Percentiles rank a stretch among this genome's conserved stretches.
Evolutionary conservation across 2,329 filamentous ascomycete genomes (phyloP).

Genomic region (Fusarium mundagurra): DNA sequence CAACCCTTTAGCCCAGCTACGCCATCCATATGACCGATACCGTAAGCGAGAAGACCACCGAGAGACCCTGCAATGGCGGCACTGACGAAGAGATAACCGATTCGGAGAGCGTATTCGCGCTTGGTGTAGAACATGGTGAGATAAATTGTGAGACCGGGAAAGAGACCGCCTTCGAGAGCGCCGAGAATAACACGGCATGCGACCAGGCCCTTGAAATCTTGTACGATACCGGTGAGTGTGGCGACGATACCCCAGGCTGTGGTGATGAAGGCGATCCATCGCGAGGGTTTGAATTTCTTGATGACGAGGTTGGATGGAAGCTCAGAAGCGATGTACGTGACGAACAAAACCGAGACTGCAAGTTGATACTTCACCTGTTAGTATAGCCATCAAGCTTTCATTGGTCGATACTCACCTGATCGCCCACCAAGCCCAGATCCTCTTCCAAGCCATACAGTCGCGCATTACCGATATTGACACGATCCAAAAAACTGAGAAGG

Average conservation of each 20-base stretch:
- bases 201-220: constrained; percentile 46
- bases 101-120: constrained; percentile 39
- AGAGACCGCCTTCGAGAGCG: constrained; percentile 57
- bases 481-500: constrained; percentile 51
- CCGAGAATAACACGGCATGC: constrained; percentile 57
- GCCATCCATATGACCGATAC: constrained; percentile 48
- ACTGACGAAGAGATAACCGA: constrained; percentile 42
- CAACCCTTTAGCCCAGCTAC: constrained; percentile 32
- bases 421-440: constrained; percentile 65
- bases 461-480: constrained; percentile 64
- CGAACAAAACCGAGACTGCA: constrained; percentile 46
- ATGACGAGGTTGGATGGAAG: constrained; percentile 55
- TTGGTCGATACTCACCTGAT: constrained; percentile 29
- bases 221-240: constrained; percentile 58
- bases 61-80: constrained; percentile 40
- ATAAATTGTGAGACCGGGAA: constrained; percentile 51
- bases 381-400: accelerated
- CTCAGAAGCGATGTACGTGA: constrained; percentile 53
- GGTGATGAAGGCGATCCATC: constrained; percentile 41
- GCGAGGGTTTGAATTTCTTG: constrained; percentile 50
- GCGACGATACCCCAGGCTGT: constrained; percentile 56
- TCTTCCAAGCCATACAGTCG: constrained; percentile 70
- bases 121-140: constrained; percentile 44
- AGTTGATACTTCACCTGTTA: constrained; percentile 60
- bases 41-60: constrained; percentile 45